Evolutionary conservation across 2,329 filamentous ascomycete genomes (phyloP).

Genomic region (Pseudogymnoascus sp.): DNA sequence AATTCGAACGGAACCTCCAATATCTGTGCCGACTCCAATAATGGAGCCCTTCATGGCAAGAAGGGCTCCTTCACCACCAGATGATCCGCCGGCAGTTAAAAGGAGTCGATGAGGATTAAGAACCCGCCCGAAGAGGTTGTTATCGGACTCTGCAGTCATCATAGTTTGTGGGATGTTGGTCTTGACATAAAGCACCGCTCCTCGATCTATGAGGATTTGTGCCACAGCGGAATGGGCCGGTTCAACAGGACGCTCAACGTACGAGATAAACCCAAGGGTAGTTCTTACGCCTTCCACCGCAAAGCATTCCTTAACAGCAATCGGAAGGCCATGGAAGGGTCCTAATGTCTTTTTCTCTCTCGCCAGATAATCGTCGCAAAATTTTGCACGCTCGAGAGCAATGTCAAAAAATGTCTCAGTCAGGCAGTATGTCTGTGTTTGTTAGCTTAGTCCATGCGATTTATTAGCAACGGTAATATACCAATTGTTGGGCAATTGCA

Average conservation of each 20-base stretch:
- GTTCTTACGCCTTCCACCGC: conserved; percentile 28
- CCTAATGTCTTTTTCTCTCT: conserved; percentile 35
- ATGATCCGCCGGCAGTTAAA: conserved; percentile 25
- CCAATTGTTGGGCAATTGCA: conserved; percentile 43
- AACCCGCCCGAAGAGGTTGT: conserved; percentile 51
- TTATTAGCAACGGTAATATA: conserved; percentile 30
- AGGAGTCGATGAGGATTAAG: conserved; percentile 30
- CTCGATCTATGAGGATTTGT: conserved; percentile 32
- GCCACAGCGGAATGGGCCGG: conserved; percentile 22
- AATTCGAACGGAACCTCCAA: conserved; percentile 29
- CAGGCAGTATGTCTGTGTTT: conserved; percentile 33
- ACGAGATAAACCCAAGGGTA: conserved; percentile 56
- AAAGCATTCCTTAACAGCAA: conserved; percentile 34
- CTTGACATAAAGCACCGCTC: conserved; percentile 35
- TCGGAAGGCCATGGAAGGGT: conserved; percentile 34
- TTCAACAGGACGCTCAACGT: conserved; percentile 46
- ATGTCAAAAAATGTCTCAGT: conserved; percentile 50
- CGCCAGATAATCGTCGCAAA: conserved; percentile 43
- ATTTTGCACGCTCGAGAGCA: conserved; percentile 42
- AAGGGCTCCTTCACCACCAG: conserved; percentile 30
- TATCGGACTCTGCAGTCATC: conserved; percentile 44
- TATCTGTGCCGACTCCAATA: conserved; percentile 28
- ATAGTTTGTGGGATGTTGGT: conserved; percentile 35
- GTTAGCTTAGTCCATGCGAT: too few species aligned
- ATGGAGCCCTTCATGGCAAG: conserved; percentile 27